These are phyloP conservation scores for Microstegium vimineum DNA, from an alignment of 176 grass and related monocot genomes.

Conservation along the genomic window DNA sequence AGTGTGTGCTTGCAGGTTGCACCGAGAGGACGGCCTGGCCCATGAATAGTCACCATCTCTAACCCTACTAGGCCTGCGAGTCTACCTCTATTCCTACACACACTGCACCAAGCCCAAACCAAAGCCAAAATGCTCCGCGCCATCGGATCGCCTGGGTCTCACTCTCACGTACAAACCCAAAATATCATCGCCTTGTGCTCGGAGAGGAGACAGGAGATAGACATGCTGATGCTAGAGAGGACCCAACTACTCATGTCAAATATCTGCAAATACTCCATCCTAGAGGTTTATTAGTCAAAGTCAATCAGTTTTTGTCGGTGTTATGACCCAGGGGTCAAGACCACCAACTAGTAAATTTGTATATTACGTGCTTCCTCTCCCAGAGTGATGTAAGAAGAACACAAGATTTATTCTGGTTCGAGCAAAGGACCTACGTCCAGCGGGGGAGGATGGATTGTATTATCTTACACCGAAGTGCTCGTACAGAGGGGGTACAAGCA, in stretches of 20 bases:
- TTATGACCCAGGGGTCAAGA: too few species aligned
- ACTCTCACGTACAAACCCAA: neutral
- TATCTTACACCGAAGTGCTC: too few species aligned
- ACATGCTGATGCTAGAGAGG: neutral
- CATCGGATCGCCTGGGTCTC: neutral
- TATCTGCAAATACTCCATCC: too few species aligned
- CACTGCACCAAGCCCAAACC: neutral
- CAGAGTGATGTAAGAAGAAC: too few species aligned
- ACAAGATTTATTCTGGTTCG: too few species aligned
- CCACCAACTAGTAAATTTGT: too few species aligned
- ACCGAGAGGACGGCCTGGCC: neutral
- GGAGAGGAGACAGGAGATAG: neutral
- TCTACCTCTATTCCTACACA: neutral
- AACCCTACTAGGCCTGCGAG: neutral
- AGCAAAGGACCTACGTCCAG: too few species aligned
- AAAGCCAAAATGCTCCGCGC: neutral
- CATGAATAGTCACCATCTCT: slow-evolving; percentile 1
- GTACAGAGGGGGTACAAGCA: too few species aligned
- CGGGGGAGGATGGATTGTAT: too few species aligned
- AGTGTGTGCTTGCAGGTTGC: neutral
- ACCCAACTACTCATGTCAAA: neutral
- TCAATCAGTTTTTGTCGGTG: too few species aligned
- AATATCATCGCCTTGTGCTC: neutral
- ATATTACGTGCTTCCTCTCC: too few species aligned
- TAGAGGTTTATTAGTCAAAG: too few species aligned